These are phyloP conservation scores for Chlamydomonas sp. DNA, from an alignment of 139 green algal genomes.

Conservation along the genomic window DNA sequence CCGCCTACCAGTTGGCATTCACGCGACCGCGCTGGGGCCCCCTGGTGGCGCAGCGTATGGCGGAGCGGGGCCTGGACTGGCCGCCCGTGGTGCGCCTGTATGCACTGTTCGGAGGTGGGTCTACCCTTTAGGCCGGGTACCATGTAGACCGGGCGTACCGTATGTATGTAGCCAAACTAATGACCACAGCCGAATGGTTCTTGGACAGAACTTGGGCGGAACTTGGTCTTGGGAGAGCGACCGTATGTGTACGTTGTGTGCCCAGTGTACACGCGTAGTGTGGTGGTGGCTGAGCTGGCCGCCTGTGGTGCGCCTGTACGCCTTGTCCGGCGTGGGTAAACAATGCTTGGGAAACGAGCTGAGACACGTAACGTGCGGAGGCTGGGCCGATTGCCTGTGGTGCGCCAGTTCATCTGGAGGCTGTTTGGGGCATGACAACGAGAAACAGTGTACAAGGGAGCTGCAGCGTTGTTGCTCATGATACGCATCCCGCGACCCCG, in stretches of 20 bases:
- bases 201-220: neutral
- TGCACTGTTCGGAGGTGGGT: conserved; percentile 24
- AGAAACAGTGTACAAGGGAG: no score
- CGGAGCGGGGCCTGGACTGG: neutral
- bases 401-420: no score
- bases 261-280: neutral
- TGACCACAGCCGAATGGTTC: neutral
- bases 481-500: no score
- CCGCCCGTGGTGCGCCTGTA: conserved; percentile 18
- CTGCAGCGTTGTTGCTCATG: no score
- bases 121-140: neutral
- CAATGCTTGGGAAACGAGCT: no score
- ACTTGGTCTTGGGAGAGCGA: neutral
- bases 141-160: neutral
- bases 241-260: neutral
- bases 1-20: conserved; percentile 15
- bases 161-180: neutral
- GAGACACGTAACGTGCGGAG: no score
- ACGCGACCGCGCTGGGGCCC: conserved; percentile 23
- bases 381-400: no score
- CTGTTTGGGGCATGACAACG: no score
- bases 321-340: no score
- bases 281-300: neutral
- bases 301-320: no score
- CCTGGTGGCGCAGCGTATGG: conserved; percentile 24